Percentiles rank a stretch among this genome's conserved stretches.
Conservation (phyloP, 257 asterid species). For the Gardenia jasminoides region DNA sequence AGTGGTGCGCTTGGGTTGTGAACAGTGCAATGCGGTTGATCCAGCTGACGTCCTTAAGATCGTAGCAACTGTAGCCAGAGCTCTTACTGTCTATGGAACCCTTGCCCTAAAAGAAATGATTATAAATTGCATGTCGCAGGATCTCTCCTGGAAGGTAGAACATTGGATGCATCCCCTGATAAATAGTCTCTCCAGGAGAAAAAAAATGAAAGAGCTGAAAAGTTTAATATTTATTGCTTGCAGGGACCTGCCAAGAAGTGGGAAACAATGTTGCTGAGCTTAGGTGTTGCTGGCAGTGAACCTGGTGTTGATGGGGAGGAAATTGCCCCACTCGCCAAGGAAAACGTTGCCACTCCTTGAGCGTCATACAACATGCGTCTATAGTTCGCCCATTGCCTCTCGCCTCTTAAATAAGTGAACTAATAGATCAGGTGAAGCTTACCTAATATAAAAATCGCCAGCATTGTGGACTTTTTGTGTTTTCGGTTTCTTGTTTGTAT, state of each 20-base stretch:
- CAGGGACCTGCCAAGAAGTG: slow-evolving; percentile 92
- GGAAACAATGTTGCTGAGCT: slow-evolving; percentile 63
- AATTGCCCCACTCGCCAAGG: slow-evolving; percentile 83
- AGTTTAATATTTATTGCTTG: background rate
- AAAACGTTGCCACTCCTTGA: slow-evolving; percentile 84
- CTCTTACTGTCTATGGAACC: slow-evolving; percentile 58
- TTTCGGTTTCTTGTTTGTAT: background rate
- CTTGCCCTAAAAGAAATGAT: slow-evolving; percentile 66
- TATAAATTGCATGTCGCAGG: slow-evolving; percentile 79
- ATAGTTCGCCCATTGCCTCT: background rate
- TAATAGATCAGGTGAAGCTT: slow-evolving; percentile 6
- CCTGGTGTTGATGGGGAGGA: slow-evolving; percentile 75
- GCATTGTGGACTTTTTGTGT: too few species aligned
- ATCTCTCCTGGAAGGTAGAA: slow-evolving; percentile 89
- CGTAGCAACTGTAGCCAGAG: slow-evolving; percentile 54
- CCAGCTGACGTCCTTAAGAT: slow-evolving; percentile 72
- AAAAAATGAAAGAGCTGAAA: background rate
- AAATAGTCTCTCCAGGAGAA: background rate
- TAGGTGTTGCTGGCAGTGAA: slow-evolving; percentile 70
- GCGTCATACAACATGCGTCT: background rate
- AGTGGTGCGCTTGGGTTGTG: slow-evolving; percentile 16
- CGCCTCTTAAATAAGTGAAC: background rate
- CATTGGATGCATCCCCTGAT: background rate
- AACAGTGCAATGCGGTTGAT: slow-evolving; percentile 70
- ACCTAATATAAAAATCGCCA: background rate